Percentiles rank a stretch among this genome's conserved stretches.
Evolutionary conservation across 257 asterid species (phyloP).

Genomic region (Fraxinus quadrangulata): DNA sequence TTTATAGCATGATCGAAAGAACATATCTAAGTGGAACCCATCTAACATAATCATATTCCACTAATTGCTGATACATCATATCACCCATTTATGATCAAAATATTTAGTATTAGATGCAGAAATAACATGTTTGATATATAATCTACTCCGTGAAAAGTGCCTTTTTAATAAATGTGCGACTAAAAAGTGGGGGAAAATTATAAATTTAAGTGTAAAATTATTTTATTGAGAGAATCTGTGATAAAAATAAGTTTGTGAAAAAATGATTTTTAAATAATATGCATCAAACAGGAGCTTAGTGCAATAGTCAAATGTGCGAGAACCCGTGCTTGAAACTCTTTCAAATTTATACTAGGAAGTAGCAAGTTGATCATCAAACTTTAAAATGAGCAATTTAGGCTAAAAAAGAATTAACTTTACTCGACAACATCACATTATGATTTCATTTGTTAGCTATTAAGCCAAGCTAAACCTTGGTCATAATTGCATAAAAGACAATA

Average conservation of each 20-base stretch:
- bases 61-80: slow-evolving; percentile 29
- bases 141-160: too few relatives aligned
- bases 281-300: too few relatives aligned
- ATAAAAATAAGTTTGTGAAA: too few relatives aligned
- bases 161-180: too few relatives aligned
- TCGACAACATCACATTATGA: not conserved
- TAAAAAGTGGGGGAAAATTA: too few relatives aligned
- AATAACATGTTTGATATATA: too few relatives aligned
- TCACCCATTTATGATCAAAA: slow-evolving; percentile 35
- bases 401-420: not conserved
- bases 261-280: too few relatives aligned
- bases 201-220: too few relatives aligned
- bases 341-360: too few relatives aligned
- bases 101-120: slow-evolving; percentile 51
- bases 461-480: not conserved
- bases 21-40: slow-evolving; percentile 28
- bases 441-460: not conserved
- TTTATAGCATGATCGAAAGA: not conserved
- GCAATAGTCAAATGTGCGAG: not conserved
- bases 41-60: slow-evolving; percentile 5
- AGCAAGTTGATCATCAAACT: too few relatives aligned
- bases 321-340: not conserved
- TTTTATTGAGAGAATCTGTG: too few relatives aligned
- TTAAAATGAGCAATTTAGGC: too few relatives aligned
- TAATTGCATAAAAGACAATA: not conserved